phyloP scores from a whole-genome alignment of 2,329 filamentous ascomycete species.

The Neonectria sp. region DNA sequence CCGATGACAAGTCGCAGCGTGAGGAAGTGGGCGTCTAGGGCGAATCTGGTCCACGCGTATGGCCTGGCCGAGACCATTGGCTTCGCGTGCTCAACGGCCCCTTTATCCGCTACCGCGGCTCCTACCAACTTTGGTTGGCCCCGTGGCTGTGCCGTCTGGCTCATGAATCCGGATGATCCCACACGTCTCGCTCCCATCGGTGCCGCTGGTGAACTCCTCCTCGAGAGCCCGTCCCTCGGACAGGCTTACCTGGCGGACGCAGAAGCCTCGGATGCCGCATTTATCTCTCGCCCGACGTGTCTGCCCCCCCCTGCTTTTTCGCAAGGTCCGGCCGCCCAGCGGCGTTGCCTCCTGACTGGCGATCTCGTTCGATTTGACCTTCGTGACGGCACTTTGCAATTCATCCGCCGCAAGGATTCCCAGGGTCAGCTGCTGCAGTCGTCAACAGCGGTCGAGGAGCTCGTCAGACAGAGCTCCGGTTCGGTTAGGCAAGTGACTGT shows the following conservation, averaged over 20 bases:
- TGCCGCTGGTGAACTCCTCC: conserved; percentile 25
- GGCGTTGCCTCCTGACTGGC: background rate
- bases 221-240: conserved; percentile 24
- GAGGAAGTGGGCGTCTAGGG: conserved; percentile 14
- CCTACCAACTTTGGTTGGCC: conserved; percentile 28
- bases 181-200: conserved; percentile 28
- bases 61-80: conserved; percentile 8
- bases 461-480: background rate
- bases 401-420: background rate
- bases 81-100: conserved; percentile 21
- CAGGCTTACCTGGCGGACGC: background rate
- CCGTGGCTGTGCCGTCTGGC: conserved; percentile 29
- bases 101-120: background rate
- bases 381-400: background rate
- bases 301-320: background rate
- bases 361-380: background rate
- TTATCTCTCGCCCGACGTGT: background rate
- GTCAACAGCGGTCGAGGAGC: background rate
- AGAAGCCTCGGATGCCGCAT: background rate
- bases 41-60: conserved; percentile 18
- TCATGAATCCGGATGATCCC: conserved; percentile 29
- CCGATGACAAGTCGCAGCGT: conserved; percentile 5
- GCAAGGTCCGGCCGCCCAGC: background rate
- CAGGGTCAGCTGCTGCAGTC: background rate
- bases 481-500: background rate